A percentile compares a stretch with the other conserved stretches of the same genome.
phyloP scores from a whole-genome alignment of 495 filamentous ascomycete genomes.

The Annulohypoxylon nitens region DNA sequence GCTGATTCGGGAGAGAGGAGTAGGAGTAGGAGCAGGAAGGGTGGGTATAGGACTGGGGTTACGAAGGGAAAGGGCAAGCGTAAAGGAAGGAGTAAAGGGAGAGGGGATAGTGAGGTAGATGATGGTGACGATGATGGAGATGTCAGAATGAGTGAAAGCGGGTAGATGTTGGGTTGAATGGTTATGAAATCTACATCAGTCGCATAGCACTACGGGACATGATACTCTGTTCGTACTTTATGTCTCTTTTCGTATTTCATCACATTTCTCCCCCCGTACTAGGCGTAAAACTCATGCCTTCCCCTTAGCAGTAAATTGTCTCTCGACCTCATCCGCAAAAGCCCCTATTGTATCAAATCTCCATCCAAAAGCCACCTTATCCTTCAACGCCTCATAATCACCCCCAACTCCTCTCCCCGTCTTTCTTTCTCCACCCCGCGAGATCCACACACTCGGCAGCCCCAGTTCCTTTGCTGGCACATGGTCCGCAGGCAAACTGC shows the following conservation, averaged over 20 bases:
- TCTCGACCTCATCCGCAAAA: conserved; percentile 77
- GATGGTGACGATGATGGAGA: conserved; percentile 39
- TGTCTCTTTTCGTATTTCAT: background rate
- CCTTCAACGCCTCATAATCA: conserved; percentile 54
- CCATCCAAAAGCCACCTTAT: conserved; percentile 59
- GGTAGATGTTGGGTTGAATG: background rate
- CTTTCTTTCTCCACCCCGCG: conserved; percentile 63
- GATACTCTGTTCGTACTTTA: background rate
- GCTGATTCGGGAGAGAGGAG: conserved; percentile 26
- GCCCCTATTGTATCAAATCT: conserved; percentile 75
- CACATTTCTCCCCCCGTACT: background rate
- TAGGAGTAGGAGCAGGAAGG: conserved; percentile 35
- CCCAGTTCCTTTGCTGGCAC: conserved; percentile 73
- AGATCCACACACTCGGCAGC: conserved; percentile 78
- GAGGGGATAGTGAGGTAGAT: conserved; percentile 34
- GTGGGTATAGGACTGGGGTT: conserved; percentile 8
- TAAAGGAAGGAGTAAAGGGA: conserved; percentile 17
- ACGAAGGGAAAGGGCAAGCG: background rate
- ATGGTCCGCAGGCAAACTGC: conserved; percentile 80
- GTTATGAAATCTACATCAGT: conserved; percentile 2
- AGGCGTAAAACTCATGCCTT: conserved; percentile 26
- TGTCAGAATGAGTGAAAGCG: conserved; percentile 27
- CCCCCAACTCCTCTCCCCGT: conserved; percentile 61
- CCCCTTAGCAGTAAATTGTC: conserved; percentile 55
- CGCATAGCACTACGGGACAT: background rate